Percentiles rank a stretch among this genome's conserved stretches.
Evolutionary conservation across 2,329 filamentous ascomycete genomes (phyloP).

Genomic region (Blumeriella jaapii): DNA sequence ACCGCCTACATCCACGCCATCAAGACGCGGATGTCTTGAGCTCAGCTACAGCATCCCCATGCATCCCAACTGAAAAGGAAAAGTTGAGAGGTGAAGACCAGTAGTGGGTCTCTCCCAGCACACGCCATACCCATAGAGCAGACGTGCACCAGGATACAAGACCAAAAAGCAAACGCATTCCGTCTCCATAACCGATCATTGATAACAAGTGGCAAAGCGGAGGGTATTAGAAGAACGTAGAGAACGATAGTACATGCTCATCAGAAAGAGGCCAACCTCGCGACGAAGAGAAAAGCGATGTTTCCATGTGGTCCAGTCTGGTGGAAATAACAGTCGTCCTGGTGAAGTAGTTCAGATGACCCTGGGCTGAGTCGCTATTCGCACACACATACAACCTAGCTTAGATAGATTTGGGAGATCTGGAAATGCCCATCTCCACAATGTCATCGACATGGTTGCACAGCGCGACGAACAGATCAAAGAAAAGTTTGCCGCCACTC

Average conservation of each 20-base stretch:
- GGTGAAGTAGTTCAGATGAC: conserved; percentile 21
- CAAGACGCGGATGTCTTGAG: conserved; percentile 26
- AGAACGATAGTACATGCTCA: conserved; percentile 30
- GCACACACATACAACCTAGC: conserved; percentile 21
- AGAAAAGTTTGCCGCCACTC: conserved; percentile 83
- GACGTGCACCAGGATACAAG: conserved; percentile 1
- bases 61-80: conserved; percentile 27
- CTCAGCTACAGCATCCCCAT: conserved; percentile 26
- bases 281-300: conserved; percentile 29
- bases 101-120: conserved; percentile 20
- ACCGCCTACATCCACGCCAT: conserved; percentile 22
- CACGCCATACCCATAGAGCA: conserved; percentile 13
- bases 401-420: conserved; percentile 43
- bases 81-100: conserved; percentile 25
- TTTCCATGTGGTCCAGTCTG: conserved; percentile 29
- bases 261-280: conserved; percentile 37
- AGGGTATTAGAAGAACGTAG: conserved; percentile 30
- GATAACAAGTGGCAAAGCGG: conserved; percentile 25
- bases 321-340: conserved; percentile 28
- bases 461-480: conserved; percentile 96
- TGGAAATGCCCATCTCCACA: conserved; percentile 60
- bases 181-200: conserved; percentile 12
- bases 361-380: conserved; percentile 24
- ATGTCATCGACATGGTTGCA: conserved; percentile 97
- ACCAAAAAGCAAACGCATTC: conserved; percentile 26